Conservation (phyloP, 805 yeast genomes). For the Saccharomycopsis babjevae region DNA sequence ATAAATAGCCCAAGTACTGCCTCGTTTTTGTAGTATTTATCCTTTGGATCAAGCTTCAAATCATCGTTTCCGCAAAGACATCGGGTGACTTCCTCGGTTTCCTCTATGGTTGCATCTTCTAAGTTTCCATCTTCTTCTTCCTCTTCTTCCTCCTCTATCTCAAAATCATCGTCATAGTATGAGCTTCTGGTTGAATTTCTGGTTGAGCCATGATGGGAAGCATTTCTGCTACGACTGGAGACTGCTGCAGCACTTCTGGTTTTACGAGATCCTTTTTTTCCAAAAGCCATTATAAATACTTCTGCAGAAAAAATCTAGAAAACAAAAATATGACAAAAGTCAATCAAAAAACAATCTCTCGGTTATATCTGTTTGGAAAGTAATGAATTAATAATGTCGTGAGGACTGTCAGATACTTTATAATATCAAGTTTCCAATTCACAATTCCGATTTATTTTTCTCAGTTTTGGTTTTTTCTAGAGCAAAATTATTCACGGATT, state of each 20-base stretch:
- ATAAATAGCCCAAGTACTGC: slow-evolving; percentile 53
- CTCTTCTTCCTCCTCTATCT: not conserved
- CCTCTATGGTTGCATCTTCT: slow-evolving; percentile 7
- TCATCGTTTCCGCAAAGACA: slow-evolving; percentile 33
- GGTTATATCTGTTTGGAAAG: no score
- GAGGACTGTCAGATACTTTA: no score
- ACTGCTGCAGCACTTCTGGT: not conserved
- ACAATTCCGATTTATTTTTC: no score
- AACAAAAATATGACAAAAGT: no score
- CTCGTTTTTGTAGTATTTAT: slow-evolving; percentile 31
- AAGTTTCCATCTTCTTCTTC: slow-evolving; percentile 3
- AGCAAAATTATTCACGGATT: no score
- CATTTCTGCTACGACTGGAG: not conserved
- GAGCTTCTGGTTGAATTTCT: not conserved
- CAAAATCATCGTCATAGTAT: slow-evolving; percentile 1
- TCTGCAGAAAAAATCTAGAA: not conserved
- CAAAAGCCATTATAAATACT: not conserved
- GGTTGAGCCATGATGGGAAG: not conserved
- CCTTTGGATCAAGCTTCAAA: slow-evolving; percentile 30
- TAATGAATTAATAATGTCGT: no score
- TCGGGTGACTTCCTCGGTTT: slow-evolving; percentile 30
- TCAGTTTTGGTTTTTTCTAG: no score
- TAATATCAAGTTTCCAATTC: no score
- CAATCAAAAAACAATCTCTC: no score
- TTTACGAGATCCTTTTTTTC: not conserved